phyloP scores from a whole-genome alignment of 176 grass and related monocot genomes.

The Triticum dicoccoides region DNA sequence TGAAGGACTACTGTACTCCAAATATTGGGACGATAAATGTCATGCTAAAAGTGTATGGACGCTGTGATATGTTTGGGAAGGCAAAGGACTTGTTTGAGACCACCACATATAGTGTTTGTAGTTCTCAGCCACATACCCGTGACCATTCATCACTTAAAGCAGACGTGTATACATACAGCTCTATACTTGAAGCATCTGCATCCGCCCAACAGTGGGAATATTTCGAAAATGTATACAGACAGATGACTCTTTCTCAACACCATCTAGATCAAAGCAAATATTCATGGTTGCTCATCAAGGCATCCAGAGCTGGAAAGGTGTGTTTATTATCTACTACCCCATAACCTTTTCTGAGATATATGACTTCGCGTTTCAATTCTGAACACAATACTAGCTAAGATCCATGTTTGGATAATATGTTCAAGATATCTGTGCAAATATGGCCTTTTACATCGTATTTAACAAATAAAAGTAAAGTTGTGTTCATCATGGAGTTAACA shows the following conservation, averaged over 20 bases:
- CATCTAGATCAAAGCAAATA: constrained; percentile 74
- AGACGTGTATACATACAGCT: constrained; percentile 69
- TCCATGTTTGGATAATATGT: neutral
- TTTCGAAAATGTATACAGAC: constrained; percentile 92
- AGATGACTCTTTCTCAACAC: constrained; percentile 66
- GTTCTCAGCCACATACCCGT: neutral
- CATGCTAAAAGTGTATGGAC: constrained; percentile 85
- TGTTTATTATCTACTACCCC: neutral
- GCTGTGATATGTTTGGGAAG: constrained; percentile 81
- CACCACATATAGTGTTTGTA: constrained; percentile 35
- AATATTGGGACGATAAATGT: constrained; percentile 88
- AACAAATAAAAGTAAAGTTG: neutral
- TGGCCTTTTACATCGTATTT: neutral
- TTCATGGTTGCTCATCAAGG: constrained; percentile 62
- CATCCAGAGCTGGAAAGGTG: constrained; percentile 87
- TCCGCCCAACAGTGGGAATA: constrained; percentile 93
- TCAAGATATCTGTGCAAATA: neutral
- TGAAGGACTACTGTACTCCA: constrained; percentile 74
- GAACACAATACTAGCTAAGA: neutral
- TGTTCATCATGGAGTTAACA: neutral
- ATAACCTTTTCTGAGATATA: neutral
- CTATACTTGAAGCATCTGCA: constrained; percentile 79
- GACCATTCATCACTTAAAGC: constrained; percentile 44
- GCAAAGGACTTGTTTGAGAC: constrained; percentile 89
- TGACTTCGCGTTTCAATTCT: neutral